Percentiles rank a stretch among this genome's conserved stretches.
Conservation (phyloP, 2,329 filamentous ascomycete genomes). For the Rutstroemia sydowiana region DNA sequence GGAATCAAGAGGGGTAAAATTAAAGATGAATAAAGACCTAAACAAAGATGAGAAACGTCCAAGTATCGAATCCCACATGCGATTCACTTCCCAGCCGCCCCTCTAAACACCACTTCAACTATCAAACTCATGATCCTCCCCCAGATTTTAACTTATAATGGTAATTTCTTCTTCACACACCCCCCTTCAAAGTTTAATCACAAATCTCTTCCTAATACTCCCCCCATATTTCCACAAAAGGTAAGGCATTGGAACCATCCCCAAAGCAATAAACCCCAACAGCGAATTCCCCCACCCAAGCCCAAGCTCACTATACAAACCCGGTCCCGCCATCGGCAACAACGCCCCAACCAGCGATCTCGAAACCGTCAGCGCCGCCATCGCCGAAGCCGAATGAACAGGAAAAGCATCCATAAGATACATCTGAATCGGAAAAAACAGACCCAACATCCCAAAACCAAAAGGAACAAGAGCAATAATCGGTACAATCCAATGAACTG, state of each 20-base stretch:
- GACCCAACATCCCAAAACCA: constrained; percentile 43
- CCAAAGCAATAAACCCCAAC: constrained; percentile 33
- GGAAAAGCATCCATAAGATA: constrained; percentile 46
- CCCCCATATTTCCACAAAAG: constrained; percentile 18
- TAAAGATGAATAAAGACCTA: too few relatives aligned
- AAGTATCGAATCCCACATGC: too few relatives aligned
- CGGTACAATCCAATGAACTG: constrained; percentile 49
- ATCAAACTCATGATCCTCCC: too few relatives aligned
- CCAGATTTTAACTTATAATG: too few relatives aligned
- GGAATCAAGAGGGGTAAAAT: too few relatives aligned
- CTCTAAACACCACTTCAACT: too few relatives aligned
- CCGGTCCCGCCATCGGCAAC: constrained; percentile 43
- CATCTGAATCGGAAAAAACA: constrained; percentile 16
- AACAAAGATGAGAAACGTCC: too few relatives aligned
- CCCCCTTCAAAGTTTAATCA: too few relatives aligned
- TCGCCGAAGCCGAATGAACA: constrained; percentile 29
- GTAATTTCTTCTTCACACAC: too few relatives aligned
- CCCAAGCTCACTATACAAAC: constrained; percentile 41
- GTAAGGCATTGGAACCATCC: constrained; percentile 43
- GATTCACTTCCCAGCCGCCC: too few relatives aligned
- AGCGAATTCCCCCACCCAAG: constrained; percentile 29
- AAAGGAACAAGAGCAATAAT: constrained; percentile 42
- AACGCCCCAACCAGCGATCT: constrained; percentile 40
- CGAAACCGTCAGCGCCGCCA: constrained; percentile 32
- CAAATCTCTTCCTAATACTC: too few relatives aligned